These are phyloP conservation scores for Auriscalpium orientale DNA, from an alignment of 768 basidiomycete genomes.

Conservation along the genomic window DNA sequence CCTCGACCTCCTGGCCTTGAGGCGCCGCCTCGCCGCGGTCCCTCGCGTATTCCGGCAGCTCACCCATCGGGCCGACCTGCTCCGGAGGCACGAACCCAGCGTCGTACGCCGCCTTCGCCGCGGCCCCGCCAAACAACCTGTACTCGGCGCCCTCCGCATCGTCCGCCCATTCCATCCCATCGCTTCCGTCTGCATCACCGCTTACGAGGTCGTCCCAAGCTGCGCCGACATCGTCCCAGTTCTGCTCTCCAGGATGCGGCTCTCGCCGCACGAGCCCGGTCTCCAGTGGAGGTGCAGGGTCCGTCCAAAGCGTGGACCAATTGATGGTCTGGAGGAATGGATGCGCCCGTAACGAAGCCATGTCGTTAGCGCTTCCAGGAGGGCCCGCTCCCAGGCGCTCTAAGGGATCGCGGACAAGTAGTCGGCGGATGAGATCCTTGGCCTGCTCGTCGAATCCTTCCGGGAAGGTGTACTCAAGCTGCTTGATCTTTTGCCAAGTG, in stretches of 20 bases:
- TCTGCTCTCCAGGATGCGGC: conserved; percentile 24
- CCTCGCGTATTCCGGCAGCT: conserved; percentile 28
- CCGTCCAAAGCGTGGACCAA: conserved; percentile 63
- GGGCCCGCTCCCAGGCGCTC: conserved; percentile 53
- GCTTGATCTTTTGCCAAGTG: conserved; percentile 91
- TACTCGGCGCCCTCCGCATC: conserved; percentile 33
- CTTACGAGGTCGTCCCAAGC: conserved; percentile 40
- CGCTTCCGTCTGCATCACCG: conserved; percentile 17
- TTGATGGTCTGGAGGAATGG: conserved; percentile 51
- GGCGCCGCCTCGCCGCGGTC: conserved; percentile 8
- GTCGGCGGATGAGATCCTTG: conserved; percentile 65
- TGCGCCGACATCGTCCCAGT: conserved; percentile 48
- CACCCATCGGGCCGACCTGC: conserved; percentile 39
- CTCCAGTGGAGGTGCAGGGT: conserved; percentile 49
- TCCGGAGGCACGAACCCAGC: conserved; percentile 16
- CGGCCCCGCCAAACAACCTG: conserved; percentile 2
- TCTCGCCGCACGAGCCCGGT: conserved; percentile 51
- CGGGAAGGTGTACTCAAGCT: conserved; percentile 80
- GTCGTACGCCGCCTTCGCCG: not conserved
- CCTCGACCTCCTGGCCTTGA: not conserved
- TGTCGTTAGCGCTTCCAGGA: conserved; percentile 29
- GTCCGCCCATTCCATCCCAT: conserved; percentile 42
- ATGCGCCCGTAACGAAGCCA: conserved; percentile 47
- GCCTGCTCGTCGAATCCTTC: conserved; percentile 79
- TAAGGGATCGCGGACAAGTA: conserved; percentile 66